Evolutionary conservation across 202 grass and related monocot species (phyloP).

Genomic region (Thinopyrum obtusiflorum): DNA sequence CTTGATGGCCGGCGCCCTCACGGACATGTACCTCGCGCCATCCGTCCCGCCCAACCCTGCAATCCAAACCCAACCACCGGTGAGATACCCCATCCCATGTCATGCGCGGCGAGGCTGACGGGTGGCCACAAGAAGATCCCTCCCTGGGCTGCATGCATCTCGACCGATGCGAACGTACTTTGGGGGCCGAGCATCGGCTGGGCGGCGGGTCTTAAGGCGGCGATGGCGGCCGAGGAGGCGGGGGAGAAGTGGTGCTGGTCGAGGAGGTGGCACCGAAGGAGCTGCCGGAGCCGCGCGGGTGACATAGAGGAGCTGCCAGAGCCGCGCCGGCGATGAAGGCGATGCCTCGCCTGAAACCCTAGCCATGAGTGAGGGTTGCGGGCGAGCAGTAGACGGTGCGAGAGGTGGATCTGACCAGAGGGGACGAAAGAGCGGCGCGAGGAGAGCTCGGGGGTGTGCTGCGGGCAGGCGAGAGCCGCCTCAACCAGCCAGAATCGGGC

Average conservation of each 20-base stretch:
- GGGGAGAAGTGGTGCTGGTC: conserved; percentile 34
- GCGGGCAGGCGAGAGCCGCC: too few species aligned
- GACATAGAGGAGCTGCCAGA: too few species aligned
- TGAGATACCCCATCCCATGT: background rate
- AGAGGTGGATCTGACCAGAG: too few species aligned
- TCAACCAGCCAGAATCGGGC: too few species aligned
- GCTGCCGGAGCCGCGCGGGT: too few species aligned
- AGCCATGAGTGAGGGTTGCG: too few species aligned
- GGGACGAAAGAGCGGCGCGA: too few species aligned
- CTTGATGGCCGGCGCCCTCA: conserved; percentile 57
- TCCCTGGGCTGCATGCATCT: background rate
- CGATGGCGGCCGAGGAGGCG: conserved; percentile 28
- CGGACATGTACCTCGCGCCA: conserved; percentile 50
- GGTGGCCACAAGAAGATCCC: background rate
- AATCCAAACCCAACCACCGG: background rate
- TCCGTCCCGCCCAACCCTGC: conserved; percentile 38
- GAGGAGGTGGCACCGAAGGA: conserved; percentile 49
- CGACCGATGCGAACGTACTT: background rate
- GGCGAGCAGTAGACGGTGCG: too few species aligned
- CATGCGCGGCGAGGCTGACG: background rate
- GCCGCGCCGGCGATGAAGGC: too few species aligned
- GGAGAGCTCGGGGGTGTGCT: too few species aligned
- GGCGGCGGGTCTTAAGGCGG: conserved; percentile 40
- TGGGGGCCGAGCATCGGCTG: conserved; percentile 21
- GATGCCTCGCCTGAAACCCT: too few species aligned